Conservation (phyloP, 2,329 filamentous ascomycete species). For the Berkeleyomyces rouxiae region DNA sequence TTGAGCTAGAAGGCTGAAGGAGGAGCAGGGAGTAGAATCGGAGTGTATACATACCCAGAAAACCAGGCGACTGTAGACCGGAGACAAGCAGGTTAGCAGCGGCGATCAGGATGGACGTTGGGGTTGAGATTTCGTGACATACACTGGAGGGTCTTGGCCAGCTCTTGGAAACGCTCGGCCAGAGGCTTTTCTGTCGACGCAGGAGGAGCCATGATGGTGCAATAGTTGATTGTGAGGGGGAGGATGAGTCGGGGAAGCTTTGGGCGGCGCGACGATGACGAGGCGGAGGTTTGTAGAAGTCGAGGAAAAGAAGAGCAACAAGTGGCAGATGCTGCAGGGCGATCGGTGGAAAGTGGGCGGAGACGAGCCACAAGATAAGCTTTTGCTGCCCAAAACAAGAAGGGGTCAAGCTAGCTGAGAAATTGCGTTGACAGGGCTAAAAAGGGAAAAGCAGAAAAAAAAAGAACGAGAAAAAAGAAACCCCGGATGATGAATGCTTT, state of each 20-base stretch:
- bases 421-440: background rate
- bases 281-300: background rate
- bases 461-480: conserved; percentile 4
- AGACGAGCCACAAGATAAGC: background rate
- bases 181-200: conserved; percentile 53
- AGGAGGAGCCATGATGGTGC: conserved; percentile 29
- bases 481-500: background rate
- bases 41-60: conserved; percentile 39
- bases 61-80: conserved; percentile 54
- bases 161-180: conserved; percentile 53
- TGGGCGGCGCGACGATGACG: background rate
- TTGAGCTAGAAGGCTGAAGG: background rate
- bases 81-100: conserved; percentile 22
- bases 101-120: conserved; percentile 2
- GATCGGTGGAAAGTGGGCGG: background rate
- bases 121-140: conserved; percentile 24
- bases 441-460: conserved; percentile 2
- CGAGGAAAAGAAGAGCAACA: background rate
- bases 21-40: background rate
- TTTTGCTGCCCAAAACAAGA: conserved; percentile 5
- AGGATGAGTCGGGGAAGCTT: background rate
- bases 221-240: background rate
- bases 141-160: conserved; percentile 90
- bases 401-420: background rate
- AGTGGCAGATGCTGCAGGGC: background rate